Conservation (phyloP, 768 basidiomycete genomes). For the Polyporus arcularius region DNA sequence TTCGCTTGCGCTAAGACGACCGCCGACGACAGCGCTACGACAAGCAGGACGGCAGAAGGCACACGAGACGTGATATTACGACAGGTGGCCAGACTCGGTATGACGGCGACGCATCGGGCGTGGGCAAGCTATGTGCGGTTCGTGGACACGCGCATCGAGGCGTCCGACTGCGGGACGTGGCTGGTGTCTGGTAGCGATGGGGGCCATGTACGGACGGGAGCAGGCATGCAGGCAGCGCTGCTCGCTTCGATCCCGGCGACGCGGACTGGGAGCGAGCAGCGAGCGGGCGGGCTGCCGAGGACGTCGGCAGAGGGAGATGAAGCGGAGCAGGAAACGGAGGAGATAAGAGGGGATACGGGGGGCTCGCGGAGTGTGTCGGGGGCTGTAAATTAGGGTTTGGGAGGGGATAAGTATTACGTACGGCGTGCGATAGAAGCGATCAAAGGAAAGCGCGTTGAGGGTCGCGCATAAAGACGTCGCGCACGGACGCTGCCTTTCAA, state of each 20-base stretch:
- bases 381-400: neutral
- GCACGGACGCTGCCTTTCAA: conserved; percentile 21
- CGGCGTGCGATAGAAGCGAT: neutral
- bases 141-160: no score
- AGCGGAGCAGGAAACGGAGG: conserved; percentile 10
- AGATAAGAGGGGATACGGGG: conserved; percentile 3
- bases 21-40: neutral
- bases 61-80: neutral
- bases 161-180: neutral
- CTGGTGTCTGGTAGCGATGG: no score
- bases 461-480: neutral
- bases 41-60: neutral
- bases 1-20: neutral
- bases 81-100: neutral
- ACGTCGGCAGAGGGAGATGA: neutral
- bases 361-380: conserved; percentile 13
- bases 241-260: neutral
- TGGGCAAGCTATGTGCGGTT: no score
- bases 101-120: no score
- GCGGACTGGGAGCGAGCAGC: no score
- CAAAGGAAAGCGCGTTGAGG: neutral
- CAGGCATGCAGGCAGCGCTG: neutral
- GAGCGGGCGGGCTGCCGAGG: neutral
- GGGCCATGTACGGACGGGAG: neutral
- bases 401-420: conserved; percentile 8